These are phyloP conservation scores for Chlamydomonas schloesseri DNA, from an alignment of 139 green algal species.

Conservation along the genomic window DNA sequence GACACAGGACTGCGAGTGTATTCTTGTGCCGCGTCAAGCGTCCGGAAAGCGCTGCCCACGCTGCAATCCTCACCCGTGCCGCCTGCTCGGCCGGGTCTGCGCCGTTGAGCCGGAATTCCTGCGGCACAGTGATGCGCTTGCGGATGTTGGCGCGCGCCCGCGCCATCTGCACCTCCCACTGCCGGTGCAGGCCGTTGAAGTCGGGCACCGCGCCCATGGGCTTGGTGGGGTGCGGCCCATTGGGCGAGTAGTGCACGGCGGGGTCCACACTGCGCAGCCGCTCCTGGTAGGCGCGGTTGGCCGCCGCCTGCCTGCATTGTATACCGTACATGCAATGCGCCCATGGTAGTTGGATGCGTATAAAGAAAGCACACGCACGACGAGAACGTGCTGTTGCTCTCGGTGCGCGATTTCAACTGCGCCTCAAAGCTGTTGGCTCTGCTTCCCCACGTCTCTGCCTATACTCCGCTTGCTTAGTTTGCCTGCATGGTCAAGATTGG, in stretches of 20 bases:
- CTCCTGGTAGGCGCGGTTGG: constrained; percentile 45
- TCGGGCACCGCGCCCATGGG: constrained; percentile 57
- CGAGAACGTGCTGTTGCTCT: no score
- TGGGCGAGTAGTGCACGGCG: constrained; percentile 18
- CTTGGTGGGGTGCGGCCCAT: constrained; percentile 30
- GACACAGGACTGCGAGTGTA: no score
- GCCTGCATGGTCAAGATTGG: no score
- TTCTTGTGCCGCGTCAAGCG: no score
- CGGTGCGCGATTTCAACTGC: no score
- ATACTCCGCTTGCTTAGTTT: no score
- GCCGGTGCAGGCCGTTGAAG: constrained; percentile 62
- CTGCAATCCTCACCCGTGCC: constrained; percentile 1
- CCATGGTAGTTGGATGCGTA: no score
- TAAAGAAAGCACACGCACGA: no score
- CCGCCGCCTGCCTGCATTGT: constrained; percentile 23
- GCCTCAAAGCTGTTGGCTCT: no score
- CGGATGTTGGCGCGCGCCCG: constrained; percentile 29
- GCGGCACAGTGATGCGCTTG: constrained; percentile 46
- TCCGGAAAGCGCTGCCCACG: no score
- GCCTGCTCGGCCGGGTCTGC: constrained; percentile 35
- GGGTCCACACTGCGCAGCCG: constrained; percentile 53
- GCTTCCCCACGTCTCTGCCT: no score
- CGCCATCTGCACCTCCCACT: constrained; percentile 37
- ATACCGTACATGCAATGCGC: no score
- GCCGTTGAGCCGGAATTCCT: constrained; percentile 63